These are phyloP conservation scores for Apocynum venetum DNA, from an alignment of 257 asterid genomes.

Conservation along the genomic window DNA sequence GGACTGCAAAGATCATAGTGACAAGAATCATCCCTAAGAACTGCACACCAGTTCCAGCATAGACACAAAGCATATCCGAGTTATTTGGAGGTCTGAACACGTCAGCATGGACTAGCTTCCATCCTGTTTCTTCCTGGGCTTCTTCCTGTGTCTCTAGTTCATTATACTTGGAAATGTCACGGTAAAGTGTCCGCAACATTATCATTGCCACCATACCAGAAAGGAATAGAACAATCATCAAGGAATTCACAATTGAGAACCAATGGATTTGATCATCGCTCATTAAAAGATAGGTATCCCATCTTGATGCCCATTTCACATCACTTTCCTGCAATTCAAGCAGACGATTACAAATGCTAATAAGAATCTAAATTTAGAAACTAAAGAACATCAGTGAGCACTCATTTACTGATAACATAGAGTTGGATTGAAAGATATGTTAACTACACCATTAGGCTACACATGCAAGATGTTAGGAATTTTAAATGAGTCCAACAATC, in stretches of 20 bases:
- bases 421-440: background rate
- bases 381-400: background rate
- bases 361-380: background rate
- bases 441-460: background rate
- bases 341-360: background rate
- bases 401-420: background rate
- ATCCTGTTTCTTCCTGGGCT: constrained; percentile 83
- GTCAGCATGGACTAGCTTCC: constrained; percentile 81
- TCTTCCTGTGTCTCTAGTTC: constrained; percentile 82
- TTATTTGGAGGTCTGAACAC: constrained; percentile 71
- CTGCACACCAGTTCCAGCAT: constrained; percentile 71
- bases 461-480: background rate
- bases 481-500: background rate
- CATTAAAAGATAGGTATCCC: constrained; percentile 78
- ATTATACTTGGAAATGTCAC: constrained; percentile 72
- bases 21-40: constrained; percentile 68
- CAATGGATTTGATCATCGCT: constrained; percentile 83
- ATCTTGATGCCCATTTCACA: constrained; percentile 83
- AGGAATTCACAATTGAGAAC: constrained; percentile 72
- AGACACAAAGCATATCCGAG: constrained; percentile 66
- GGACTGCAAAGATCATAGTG: constrained; percentile 65
- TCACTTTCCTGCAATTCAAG: constrained; percentile 51
- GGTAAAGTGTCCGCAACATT: constrained; percentile 72
- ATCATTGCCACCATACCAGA: constrained; percentile 88
- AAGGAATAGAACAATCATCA: constrained; percentile 76